These are phyloP conservation scores for Boletus pseudo-olivaceus DNA, from an alignment of 768 basidiomycete species.

Conservation along the genomic window DNA sequence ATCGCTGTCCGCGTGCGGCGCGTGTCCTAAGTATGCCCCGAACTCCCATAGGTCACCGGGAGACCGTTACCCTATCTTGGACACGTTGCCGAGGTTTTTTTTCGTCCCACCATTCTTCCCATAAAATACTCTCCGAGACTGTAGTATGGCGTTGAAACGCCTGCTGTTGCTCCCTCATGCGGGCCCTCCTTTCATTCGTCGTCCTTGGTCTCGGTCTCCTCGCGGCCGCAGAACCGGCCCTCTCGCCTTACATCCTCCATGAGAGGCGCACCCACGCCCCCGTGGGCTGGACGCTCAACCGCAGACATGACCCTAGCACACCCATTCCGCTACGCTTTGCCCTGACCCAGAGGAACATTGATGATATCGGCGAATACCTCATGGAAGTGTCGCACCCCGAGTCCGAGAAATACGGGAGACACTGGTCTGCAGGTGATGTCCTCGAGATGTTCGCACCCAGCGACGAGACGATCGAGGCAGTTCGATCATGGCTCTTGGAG, in stretches of 20 bases:
- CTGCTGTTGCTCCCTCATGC: constrained; percentile 8
- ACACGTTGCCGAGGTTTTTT: too few species aligned
- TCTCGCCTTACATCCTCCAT: constrained; percentile 32
- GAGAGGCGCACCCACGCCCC: constrained; percentile 38
- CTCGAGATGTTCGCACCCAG: constrained; percentile 29
- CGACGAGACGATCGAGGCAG: constrained; percentile 22
- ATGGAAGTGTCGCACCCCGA: constrained; percentile 34
- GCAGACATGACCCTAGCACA: constrained; percentile 27
- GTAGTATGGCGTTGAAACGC: not conserved
- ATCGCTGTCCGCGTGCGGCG: too few species aligned
- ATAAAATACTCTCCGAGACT: not conserved
- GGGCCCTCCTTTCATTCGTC: constrained; percentile 14
- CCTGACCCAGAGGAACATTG: constrained; percentile 31
- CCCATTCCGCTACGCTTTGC: constrained; percentile 30
- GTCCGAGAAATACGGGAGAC: constrained; percentile 30
- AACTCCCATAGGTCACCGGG: too few species aligned
- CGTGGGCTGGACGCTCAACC: constrained; percentile 32
- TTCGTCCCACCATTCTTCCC: too few species aligned
- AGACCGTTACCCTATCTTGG: too few species aligned
- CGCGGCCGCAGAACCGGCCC: constrained; percentile 13
- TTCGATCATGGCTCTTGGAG: constrained; percentile 28
- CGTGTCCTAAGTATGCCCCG: too few species aligned
- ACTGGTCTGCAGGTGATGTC: constrained; percentile 30
- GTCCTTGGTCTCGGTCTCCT: constrained; percentile 17
- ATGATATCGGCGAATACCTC: constrained; percentile 26